Conservation (phyloP, 257 asterid genomes). For the Solanum peruvianum region DNA sequence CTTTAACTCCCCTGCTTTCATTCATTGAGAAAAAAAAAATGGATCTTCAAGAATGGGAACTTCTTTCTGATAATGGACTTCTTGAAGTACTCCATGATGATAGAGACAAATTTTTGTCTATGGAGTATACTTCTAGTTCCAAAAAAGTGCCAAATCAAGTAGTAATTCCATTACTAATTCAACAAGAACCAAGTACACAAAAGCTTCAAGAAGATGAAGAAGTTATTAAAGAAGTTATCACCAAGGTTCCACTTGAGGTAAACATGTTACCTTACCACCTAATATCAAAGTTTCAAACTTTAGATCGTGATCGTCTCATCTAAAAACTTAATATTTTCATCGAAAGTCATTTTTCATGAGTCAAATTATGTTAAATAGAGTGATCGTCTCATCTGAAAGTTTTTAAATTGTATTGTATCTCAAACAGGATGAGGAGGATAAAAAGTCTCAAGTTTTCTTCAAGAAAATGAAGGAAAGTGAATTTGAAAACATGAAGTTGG, state of each 20-base stretch:
- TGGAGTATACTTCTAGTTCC: slow-evolving; percentile 6
- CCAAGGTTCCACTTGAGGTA: slow-evolving; percentile 1
- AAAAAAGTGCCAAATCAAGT: slow-evolving; percentile 15
- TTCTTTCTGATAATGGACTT: slow-evolving; percentile 57
- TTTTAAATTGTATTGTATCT: neutral
- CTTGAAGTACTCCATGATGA: slow-evolving; percentile 54
- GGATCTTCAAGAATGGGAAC: slow-evolving; percentile 81
- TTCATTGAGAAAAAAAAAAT: neutral
- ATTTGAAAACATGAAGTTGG: slow-evolving; percentile 68
- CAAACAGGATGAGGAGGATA: slow-evolving; percentile 23
- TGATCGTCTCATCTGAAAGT: neutral
- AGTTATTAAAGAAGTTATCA: neutral
- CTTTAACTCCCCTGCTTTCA: neutral
- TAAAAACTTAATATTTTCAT: neutral
- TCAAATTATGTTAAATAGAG: neutral
- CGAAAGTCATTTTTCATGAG: neutral
- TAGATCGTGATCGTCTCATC: neutral
- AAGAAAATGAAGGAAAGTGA: slow-evolving; percentile 54
- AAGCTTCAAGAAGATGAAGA: slow-evolving; percentile 3
- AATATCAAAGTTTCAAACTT: neutral
- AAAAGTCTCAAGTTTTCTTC: slow-evolving; percentile 62
- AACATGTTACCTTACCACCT: neutral
- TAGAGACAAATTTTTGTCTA: slow-evolving; percentile 29
- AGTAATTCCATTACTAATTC: slow-evolving; percentile 15
- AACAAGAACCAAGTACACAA: neutral